Conservation (phyloP, 306 rosid genomes). For the Ceratonia siliqua region DNA sequence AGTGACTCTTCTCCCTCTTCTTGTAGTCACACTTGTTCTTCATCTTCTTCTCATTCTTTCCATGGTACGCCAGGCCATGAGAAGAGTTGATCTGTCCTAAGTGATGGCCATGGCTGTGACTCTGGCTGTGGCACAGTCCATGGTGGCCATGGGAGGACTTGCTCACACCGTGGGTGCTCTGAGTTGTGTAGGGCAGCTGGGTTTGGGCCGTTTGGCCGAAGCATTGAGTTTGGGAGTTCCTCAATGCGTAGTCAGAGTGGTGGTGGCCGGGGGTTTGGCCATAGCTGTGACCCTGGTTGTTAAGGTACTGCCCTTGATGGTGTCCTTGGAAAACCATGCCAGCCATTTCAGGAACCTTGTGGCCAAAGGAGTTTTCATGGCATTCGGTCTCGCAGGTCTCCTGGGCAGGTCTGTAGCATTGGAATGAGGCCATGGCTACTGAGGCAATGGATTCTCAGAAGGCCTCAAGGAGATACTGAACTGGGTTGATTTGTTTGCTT, state of each 20-base stretch:
- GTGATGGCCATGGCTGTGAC: neutral
- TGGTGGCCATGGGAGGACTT: neutral
- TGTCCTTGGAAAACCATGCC: neutral
- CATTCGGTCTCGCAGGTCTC: conserved; percentile 24
- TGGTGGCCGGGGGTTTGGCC: too few relatives aligned
- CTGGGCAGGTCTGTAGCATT: conserved; percentile 17
- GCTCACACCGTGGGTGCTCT: too few relatives aligned
- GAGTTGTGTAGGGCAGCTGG: too few relatives aligned
- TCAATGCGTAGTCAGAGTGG: too few relatives aligned
- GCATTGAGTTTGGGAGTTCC: too few relatives aligned
- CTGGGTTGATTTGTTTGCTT: neutral
- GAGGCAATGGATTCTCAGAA: neutral
- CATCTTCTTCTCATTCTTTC: neutral
- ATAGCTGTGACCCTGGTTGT: neutral
- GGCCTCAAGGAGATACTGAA: too few relatives aligned
- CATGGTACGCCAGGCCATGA: neutral
- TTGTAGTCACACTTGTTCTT: neutral
- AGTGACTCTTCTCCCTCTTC: conserved; percentile 2
- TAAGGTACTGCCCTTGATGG: too few relatives aligned
- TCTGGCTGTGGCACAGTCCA: too few relatives aligned
- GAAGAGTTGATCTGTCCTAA: neutral
- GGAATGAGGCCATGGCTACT: conserved; percentile 39
- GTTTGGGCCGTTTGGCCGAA: too few relatives aligned
- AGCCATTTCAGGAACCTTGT: conserved; percentile 13
- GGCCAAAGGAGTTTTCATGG: neutral